Evolutionary conservation across 1,284 basidiomycete genomes (phyloP), one percentile per base, ranked within the genome.

Genomic region (Fomes fomentarius): DNA sequence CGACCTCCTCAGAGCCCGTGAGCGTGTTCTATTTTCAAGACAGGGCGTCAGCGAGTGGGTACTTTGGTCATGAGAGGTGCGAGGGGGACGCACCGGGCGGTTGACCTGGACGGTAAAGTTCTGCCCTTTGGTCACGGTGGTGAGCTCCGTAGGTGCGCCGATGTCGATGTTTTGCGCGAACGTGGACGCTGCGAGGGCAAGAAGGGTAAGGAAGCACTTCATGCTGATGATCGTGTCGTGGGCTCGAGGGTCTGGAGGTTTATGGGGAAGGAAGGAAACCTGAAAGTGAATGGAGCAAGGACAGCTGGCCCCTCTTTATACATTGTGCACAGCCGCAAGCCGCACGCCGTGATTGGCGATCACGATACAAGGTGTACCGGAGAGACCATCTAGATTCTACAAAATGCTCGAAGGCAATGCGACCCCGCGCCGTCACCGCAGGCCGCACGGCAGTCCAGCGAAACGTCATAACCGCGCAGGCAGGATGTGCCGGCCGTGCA

Each of bases 121-220:
- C 4, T 68, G 59, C 11, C 78, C 77, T 22, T 74, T 64, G 0
- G 50, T 41, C 14, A 81, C 65, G 0, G 62, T 54, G 3, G 70
- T 41, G 3, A 73, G 70, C 7, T 66, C 56, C 0, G 50, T 8
- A 1, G 82, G 80, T 5, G 58, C 58, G 2, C 70, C 68, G 41
- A 83, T 77, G 28, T 19, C 17, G 42, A 76, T 63, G 34, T 51
- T 54, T 62, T 84, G 81, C 4, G 76, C 80, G 38, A 69, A 46
- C 2, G 67, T 67, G 15, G 62, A 52, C 19, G 64, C 58, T 22
- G 54, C 58, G 47, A 69, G 52, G 9, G 65, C 61, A 28, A 60
- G 60, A 45, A 69, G 50, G 24, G 61, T 47, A 44, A 63, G 9
- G 60, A 67, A 45, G 35, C 31, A 61, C 53, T 65, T 63, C 64